phyloP scores from a whole-genome alignment of 2,329 filamentous ascomycete genomes.

The Xylaria sp. region DNA sequence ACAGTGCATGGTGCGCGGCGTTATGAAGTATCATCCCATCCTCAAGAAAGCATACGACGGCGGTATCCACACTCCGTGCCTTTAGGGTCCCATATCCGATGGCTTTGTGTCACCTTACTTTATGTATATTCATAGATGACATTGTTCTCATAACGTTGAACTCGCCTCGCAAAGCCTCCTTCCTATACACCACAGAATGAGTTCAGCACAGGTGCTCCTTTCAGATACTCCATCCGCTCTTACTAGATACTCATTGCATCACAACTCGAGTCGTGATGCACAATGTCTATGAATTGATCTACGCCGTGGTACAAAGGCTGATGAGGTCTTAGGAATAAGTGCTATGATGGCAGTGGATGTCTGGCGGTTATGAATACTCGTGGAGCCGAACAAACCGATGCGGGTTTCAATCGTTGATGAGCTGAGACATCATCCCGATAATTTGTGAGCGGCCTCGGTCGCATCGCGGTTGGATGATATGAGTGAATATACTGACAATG shows the following conservation, averaged over 20 bases:
- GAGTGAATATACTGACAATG: neutral
- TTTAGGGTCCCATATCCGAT: neutral
- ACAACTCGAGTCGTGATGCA: neutral
- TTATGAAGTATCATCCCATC: conserved; percentile 1
- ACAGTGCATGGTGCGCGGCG: neutral
- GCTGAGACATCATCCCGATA: neutral
- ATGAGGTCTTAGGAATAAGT: neutral
- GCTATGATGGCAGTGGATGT: too few species aligned
- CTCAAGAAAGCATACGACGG: neutral
- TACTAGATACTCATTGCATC: neutral
- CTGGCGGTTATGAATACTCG: neutral
- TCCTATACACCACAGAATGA: neutral
- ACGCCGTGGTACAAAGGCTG: neutral
- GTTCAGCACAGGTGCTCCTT: neutral
- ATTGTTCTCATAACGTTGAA: neutral
- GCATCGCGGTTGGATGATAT: neutral
- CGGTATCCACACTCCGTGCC: neutral
- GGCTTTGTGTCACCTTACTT: neutral
- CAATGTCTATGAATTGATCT: neutral
- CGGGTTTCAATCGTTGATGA: neutral
- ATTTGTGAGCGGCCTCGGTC: neutral
- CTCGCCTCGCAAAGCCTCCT: neutral
- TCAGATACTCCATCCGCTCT: neutral
- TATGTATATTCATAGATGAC: neutral
- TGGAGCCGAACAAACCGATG: too few species aligned